phyloP scores from a whole-genome alignment of 2,329 filamentous ascomycete genomes.

The Nectriaceae sp. region DNA sequence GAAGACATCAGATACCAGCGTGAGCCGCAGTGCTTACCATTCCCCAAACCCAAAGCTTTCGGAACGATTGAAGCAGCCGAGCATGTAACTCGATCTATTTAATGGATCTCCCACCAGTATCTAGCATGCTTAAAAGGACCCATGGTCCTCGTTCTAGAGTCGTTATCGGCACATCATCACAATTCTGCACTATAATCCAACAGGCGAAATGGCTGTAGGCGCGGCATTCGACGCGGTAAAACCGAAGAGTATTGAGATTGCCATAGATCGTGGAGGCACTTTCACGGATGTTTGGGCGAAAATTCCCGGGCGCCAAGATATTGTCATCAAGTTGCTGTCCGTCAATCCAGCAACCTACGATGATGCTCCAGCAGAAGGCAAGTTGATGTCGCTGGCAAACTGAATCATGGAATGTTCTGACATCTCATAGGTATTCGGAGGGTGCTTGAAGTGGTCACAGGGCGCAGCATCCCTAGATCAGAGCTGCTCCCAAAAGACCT shows the following conservation, averaged over 20 bases:
- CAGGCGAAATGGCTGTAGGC: not conserved
- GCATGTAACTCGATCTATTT: too few species aligned
- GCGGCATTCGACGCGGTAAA: not conserved
- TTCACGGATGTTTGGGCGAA: constrained; percentile 1
- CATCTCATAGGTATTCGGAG: not conserved
- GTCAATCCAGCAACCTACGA: not conserved
- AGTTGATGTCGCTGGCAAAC: not conserved
- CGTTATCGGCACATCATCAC: too few species aligned
- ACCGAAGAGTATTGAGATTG: not conserved
- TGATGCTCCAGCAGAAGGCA: not conserved
- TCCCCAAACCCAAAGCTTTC: too few species aligned
- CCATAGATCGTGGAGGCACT: constrained; percentile 1
- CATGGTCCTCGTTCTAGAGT: too few species aligned
- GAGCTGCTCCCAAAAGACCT: constrained; percentile 28
- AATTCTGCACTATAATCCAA: too few species aligned
- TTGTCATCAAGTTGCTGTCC: not conserved
- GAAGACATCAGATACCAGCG: too few species aligned
- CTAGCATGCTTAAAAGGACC: too few species aligned
- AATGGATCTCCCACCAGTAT: too few species aligned
- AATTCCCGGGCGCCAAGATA: not conserved
- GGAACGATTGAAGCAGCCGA: too few species aligned
- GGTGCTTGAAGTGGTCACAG: not conserved
- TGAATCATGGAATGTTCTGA: too few species aligned
- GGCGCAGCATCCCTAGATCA: not conserved
- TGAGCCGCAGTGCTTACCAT: too few species aligned